Evolutionary conservation across 2,329 filamentous ascomycete species (phyloP), one percentile per base, ranked within the genome.

Genomic region (Aspergillus ibericus): DNA sequence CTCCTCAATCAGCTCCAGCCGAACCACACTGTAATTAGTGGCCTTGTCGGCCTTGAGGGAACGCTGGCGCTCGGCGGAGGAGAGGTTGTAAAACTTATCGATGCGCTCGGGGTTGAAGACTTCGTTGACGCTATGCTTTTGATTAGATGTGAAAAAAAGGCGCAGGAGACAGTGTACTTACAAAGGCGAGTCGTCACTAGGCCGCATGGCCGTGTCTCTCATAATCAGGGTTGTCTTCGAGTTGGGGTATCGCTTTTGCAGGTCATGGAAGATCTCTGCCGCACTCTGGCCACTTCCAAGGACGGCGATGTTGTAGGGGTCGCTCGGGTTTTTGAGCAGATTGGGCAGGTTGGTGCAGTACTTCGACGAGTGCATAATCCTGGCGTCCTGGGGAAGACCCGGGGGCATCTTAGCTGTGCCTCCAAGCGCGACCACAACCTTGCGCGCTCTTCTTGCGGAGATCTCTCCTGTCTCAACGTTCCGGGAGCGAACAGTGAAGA

Each of bases 161-260:
- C 5, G 35, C 40, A 25, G 46, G 42, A 29, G n/a, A 35, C 8
- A 22, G 6, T 56, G 29, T 29, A 63, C 89, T 80, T 81, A 93
- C 90, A 98, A 98, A 16, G 93, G 95, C 55, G 92, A 96, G 75
- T 98, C 95, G 72, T 99, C 93, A 71, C 92, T 96, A 1, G 93
- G 93, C 67, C 90, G 87, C 60, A 99, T 78, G 57, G 93, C 92
- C 63, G 92, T 86, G 42, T 88, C 88, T 66, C 91, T 88, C 81
- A 96, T 93, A 59, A 97, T 80, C 58, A 99, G 78, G 35, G 82
- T 85, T 0, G 92, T 93, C 67, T 85, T 83, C 27, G 90, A 87
- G 72, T 93, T 92, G 38, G 92, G 92, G 72, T 96, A 97, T 48
- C 91, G 81, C 38, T 81, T 83, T 69, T 93, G 89, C 51, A 98